A percentile compares a stretch with the other conserved stretches of the same genome.
These are phyloP conservation scores for Vaccinium corymbosum DNA, from an alignment of 148 eudicot species.

Conservation along the genomic window DNA sequence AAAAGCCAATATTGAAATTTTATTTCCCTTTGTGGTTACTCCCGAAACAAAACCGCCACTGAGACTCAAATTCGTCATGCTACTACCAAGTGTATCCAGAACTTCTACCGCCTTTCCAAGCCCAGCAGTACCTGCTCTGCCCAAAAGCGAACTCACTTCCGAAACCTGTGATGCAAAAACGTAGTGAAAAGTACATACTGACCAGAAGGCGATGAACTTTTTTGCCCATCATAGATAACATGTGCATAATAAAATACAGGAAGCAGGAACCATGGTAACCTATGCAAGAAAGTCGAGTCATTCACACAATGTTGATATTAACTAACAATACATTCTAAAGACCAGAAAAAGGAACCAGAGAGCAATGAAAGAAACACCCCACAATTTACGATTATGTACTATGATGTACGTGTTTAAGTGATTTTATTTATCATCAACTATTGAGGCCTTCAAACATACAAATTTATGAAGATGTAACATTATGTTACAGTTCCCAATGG, in stretches of 20 bases:
- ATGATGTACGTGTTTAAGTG: neutral
- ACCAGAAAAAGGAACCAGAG: neutral
- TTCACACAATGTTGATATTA: neutral
- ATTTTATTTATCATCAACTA: neutral
- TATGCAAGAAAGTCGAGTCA: neutral
- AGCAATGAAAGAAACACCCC: neutral
- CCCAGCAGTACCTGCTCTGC: constrained; percentile 83
- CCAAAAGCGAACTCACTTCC: constrained; percentile 81
- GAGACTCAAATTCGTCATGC: constrained; percentile 84
- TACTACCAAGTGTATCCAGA: constrained; percentile 91
- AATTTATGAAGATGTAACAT: neutral
- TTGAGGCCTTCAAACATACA: neutral
- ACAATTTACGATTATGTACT: neutral
- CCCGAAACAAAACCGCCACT: constrained; percentile 86
- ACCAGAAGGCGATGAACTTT: neutral
- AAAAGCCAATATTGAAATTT: constrained; percentile 79
- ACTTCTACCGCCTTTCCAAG: constrained; percentile 95
- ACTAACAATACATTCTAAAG: neutral
- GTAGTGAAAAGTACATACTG: neutral
- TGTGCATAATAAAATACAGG: neutral
- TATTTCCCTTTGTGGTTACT: constrained; percentile 79
- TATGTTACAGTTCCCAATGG: neutral
- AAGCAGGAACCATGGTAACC: neutral
- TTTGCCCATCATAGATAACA: neutral
- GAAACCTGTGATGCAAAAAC: constrained; percentile 50